Percentiles rank a stretch among this genome's conserved stretches.
Evolutionary conservation across 2,329 filamentous ascomycete genomes (phyloP).

Genomic region (Lachnellula hyalina): DNA sequence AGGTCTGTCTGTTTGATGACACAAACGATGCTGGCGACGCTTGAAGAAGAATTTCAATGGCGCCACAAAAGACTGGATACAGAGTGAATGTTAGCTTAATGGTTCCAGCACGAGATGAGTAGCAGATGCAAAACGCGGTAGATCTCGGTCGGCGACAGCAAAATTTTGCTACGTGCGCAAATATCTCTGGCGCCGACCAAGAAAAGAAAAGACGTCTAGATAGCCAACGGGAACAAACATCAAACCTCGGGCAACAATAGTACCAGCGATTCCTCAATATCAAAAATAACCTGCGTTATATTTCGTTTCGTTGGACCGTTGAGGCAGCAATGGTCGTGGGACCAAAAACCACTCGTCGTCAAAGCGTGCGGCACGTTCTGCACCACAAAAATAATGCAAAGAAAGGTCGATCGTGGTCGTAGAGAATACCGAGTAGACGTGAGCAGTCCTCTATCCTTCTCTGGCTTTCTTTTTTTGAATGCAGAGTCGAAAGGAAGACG

Average conservation of each 20-base stretch:
- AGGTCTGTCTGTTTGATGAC: constrained; percentile 23
- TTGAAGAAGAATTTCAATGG: constrained; percentile 13
- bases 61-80: constrained; percentile 6
- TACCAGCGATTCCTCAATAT: constrained; percentile 9
- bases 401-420: background rate
- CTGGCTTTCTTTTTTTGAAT: background rate
- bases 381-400: constrained; percentile 2
- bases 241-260: constrained; percentile 12
- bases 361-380: constrained; percentile 18
- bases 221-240: constrained; percentile 12
- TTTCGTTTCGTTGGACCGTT: constrained; percentile 3
- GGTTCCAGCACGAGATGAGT: constrained; percentile 6
- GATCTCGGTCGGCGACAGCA: constrained; percentile 2
- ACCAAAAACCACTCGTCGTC: constrained; percentile 6
- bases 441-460: background rate
- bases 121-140: constrained; percentile 3
- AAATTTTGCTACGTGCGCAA: constrained; percentile 16
- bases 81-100: constrained; percentile 18
- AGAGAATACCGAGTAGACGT: constrained; percentile 5
- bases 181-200: constrained; percentile 8
- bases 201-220: constrained; percentile 6
- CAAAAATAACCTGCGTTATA: constrained; percentile 10
- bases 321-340: constrained; percentile 14
- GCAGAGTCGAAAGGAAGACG: background rate
- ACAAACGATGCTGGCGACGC: constrained; percentile 21